phyloP scores from a whole-genome alignment of 768 basidiomycete genomes.

The Amanita rubescens region DNA sequence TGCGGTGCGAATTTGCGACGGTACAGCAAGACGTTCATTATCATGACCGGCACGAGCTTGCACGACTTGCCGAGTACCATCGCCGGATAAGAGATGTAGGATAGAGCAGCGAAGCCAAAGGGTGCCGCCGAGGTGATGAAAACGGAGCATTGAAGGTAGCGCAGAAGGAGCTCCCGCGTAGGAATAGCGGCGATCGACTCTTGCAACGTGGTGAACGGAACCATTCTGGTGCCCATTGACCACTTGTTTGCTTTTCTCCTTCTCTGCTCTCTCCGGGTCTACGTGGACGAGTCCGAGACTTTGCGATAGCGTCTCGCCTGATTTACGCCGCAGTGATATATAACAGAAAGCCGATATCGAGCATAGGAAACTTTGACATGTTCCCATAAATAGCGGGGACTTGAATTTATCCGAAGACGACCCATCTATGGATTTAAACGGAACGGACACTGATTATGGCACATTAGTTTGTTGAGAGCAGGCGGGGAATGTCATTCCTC shows the following conservation, averaged over 20 bases:
- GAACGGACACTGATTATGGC: slow-evolving; percentile 62
- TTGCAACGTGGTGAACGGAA: slow-evolving; percentile 21
- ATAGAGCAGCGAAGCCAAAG: slow-evolving; percentile 91
- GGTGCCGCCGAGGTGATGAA: slow-evolving; percentile 90
- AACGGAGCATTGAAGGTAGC: slow-evolving; percentile 77
- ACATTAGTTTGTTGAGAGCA: slow-evolving; percentile 3
- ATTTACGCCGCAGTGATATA: slow-evolving; percentile 54
- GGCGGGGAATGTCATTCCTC: slow-evolving; percentile 18
- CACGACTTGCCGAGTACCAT: slow-evolving; percentile 99
- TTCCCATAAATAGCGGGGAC: slow-evolving; percentile 79
- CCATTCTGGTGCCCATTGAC: slow-evolving; percentile 31
- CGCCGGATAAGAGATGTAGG: slow-evolving; percentile 96
- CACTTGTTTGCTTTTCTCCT: slow-evolving; percentile 19
- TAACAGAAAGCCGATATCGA: slow-evolving; percentile 73
- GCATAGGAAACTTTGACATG: slow-evolving; percentile 75
- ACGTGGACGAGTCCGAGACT: slow-evolving; percentile 53
- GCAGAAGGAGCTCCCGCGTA: slow-evolving; percentile 49
- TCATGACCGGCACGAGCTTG: slow-evolving; percentile 97
- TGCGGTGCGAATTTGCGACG: slow-evolving; percentile 87
- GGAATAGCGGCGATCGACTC: slow-evolving; percentile 28
- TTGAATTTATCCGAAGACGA: slow-evolving; percentile 65
- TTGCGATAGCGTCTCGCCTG: slow-evolving; percentile 43
- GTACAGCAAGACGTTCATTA: slow-evolving; percentile 95
- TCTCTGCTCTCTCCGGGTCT: slow-evolving; percentile 19
- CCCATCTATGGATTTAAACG: slow-evolving; percentile 67